phyloP scores from a whole-genome alignment of 2,329 filamentous ascomycete genomes.

The Penicillium sp. region DNA sequence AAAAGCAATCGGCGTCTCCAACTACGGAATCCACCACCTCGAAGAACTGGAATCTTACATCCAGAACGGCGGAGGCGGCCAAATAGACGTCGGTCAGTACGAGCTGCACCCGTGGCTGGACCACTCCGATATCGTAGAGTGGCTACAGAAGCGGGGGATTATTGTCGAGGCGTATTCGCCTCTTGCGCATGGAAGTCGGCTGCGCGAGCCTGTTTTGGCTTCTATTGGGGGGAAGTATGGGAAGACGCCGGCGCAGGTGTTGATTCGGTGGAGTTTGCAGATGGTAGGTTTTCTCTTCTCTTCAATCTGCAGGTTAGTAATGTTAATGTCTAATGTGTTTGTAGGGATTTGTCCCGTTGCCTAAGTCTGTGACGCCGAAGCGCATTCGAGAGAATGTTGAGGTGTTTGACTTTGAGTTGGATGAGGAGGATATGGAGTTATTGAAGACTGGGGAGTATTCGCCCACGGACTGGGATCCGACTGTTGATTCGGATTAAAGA shows the following conservation, averaged over 20 bases:
- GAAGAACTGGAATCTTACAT: constrained; percentile 59
- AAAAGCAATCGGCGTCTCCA: constrained; percentile 69
- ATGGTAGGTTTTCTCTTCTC: constrained; percentile 57
- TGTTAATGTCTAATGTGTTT: neutral
- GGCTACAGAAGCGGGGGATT: constrained; percentile 64
- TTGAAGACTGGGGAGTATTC: constrained; percentile 56
- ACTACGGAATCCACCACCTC: constrained; percentile 72
- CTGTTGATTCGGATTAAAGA: constrained; percentile 31
- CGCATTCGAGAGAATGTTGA: constrained; percentile 60
- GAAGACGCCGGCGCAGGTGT: constrained; percentile 67
- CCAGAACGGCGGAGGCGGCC: constrained; percentile 56
- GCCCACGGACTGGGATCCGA: constrained; percentile 58
- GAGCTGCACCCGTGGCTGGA: constrained; percentile 83
- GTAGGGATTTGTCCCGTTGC: constrained; percentile 60
- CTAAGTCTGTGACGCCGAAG: constrained; percentile 57
- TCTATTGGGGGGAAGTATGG: constrained; percentile 63
- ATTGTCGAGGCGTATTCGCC: constrained; percentile 77
- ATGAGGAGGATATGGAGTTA: constrained; percentile 54
- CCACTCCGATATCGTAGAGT: constrained; percentile 60
- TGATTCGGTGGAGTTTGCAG: constrained; percentile 76
- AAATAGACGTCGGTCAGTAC: constrained; percentile 73
- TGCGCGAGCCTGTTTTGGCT: constrained; percentile 63
- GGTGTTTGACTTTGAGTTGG: constrained; percentile 60
- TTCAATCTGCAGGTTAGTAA: too few species aligned
- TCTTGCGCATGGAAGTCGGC: constrained; percentile 65